Evolutionary conservation across 192 early-diverging fungal species (phyloP).

Genomic region (Coemansia sp.): DNA sequence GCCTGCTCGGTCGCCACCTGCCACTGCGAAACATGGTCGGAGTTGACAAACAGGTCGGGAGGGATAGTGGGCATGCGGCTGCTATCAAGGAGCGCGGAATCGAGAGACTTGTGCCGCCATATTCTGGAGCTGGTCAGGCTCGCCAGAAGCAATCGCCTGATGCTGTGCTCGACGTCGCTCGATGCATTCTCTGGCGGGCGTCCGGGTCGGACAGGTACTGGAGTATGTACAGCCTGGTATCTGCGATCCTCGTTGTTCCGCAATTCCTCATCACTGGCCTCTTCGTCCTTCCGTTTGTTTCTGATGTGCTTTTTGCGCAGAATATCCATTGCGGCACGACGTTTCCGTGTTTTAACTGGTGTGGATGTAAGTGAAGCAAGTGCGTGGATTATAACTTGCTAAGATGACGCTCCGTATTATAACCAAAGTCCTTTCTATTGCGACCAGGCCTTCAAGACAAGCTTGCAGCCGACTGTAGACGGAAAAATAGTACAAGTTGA

Average conservation of each 20-base stretch:
- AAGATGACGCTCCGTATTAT: no score
- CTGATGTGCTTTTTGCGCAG: conserved; percentile 3
- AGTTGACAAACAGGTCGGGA: not conserved
- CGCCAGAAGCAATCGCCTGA: conserved; percentile 6
- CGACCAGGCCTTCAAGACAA: no score
- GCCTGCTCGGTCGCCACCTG: conserved; percentile 65
- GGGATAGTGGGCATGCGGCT: not conserved
- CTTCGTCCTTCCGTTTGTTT: not conserved
- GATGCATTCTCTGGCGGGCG: conserved; percentile 13
- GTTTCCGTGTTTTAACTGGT: not conserved
- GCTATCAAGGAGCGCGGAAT: conserved; percentile 2
- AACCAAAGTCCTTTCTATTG: no score
- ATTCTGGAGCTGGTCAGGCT: not conserved
- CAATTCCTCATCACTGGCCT: not conserved
- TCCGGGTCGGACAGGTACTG: conserved; percentile 1
- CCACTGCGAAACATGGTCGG: conserved; percentile 62
- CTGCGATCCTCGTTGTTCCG: not conserved
- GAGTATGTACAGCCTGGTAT: conserved; percentile 8
- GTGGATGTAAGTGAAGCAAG: not conserved
- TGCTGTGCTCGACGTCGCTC: conserved; percentile 3
- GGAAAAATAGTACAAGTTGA: no score
- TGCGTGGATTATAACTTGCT: no score
- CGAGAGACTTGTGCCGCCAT: conserved; percentile 11
- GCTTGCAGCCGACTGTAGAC: no score
- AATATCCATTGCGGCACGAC: not conserved